Percentiles rank a stretch among this genome's conserved stretches.
These are phyloP conservation scores for Pseudogymnoascus sp. DNA, from an alignment of 2,329 filamentous ascomycete species.

Conservation along the genomic window DNA sequence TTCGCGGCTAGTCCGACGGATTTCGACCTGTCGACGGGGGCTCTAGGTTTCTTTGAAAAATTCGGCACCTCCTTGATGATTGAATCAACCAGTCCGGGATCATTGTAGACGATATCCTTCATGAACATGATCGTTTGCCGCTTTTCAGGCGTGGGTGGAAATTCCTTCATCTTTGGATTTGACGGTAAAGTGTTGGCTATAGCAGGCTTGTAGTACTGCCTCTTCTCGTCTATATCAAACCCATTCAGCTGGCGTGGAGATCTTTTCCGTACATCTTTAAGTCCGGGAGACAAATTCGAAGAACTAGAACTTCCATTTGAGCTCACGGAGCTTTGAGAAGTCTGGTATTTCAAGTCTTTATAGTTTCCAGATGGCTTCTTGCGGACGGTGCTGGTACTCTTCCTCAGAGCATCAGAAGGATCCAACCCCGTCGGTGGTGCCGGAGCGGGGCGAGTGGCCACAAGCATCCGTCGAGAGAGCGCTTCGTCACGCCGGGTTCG, in stretches of 20 bases:
- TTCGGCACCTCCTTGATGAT: constrained; percentile 41
- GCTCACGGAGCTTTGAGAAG: constrained; percentile 10
- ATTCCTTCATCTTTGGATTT: background rate
- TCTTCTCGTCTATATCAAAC: constrained; percentile 19
- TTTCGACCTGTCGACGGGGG: constrained; percentile 11
- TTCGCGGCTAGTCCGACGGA: constrained; percentile 16
- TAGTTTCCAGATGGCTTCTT: constrained; percentile 16
- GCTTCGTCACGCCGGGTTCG: constrained; percentile 23
- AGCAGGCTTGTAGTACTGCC: constrained; percentile 5
- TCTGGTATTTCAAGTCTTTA: constrained; percentile 14
- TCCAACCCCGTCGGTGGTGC: constrained; percentile 16
- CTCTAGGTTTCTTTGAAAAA: constrained; percentile 22
- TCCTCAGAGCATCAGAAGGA: constrained; percentile 18
- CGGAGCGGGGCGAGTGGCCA: constrained; percentile 20
- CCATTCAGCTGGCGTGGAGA: constrained; percentile 23
- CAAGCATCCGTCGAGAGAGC: constrained; percentile 18
- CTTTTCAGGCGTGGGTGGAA: constrained; percentile 19
- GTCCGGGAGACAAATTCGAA: constrained; percentile 25
- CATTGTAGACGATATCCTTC: constrained; percentile 49
- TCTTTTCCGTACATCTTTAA: constrained; percentile 26
- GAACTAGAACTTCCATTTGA: constrained; percentile 25
- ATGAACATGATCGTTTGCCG: constrained; percentile 49
- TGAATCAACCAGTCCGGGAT: constrained; percentile 42
- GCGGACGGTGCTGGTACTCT: constrained; percentile 19
- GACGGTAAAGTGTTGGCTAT: constrained; percentile 12